Evolutionary conservation across 495 filamentous ascomycete genomes (phyloP), one percentile per base, ranked within the genome.

Genomic region (Hypomontagnella monticulosa): DNA sequence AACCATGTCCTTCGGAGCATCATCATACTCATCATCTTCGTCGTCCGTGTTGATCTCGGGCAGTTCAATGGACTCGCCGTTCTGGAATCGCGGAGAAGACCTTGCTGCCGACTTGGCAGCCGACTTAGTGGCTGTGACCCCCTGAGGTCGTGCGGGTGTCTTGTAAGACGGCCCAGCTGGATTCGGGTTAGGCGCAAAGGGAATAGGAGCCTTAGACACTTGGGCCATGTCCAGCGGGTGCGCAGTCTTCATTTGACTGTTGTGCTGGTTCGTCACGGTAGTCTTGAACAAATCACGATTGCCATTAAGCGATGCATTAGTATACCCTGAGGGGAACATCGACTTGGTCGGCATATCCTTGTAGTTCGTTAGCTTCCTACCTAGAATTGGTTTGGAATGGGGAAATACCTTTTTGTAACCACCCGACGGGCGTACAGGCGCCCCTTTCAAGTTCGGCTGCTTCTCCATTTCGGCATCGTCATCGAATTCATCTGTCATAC

Each of bases 21-120:
- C 79, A 20, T 91, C 84, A 7, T 89, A 85, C 61, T 93, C 88
- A 37, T 93, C 87, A 64, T 96, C 90, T 74, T 96, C 91, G 43
- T 89, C 89, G 71, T 96, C 92, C 1, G 93, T 93, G 52, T 90
- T 85, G 74, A 98, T 92, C 68, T 97, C 91, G 0, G 93, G 93
- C 33, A 97, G 84, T 60, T 91, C 84, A 74, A 99, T 92, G 46
- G 80, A 84, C 53, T 97, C 92, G 71, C 90, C 88, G 66, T 87
- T 89, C 47, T 87, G 90, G 71, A 91, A 93, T 50, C 89, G 86
- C 8, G 92, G 93, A 0, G 92, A 91, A 36, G 88, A 87, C 53
- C 89, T 87, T 30, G 84, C 80, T 11, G 79, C 76, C 30, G 84
- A 82, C 71, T 87, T 88, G 46, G 78, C 71, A 18, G 73, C 72